These are phyloP conservation scores for Fusarium sterilihyphosum DNA, from an alignment of 2,329 filamentous ascomycete species.

Conservation along the genomic window DNA sequence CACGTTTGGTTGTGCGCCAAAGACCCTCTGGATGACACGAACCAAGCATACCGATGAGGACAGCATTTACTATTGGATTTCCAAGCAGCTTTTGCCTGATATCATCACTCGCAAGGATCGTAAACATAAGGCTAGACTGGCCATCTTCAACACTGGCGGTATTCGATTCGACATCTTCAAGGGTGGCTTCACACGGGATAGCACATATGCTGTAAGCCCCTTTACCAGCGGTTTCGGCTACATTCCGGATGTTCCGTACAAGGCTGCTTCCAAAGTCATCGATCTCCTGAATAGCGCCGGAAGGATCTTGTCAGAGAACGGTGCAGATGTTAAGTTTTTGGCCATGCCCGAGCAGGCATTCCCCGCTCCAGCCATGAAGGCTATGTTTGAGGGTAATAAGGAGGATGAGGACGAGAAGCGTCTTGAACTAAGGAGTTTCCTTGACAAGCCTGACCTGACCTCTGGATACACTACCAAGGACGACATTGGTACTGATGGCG, in stretches of 20 bases:
- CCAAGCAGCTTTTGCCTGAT: slow-evolving; percentile 77
- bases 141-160: slow-evolving; percentile 87
- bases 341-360: slow-evolving; percentile 59
- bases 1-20: slow-evolving; percentile 83
- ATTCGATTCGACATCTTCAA: slow-evolving; percentile 97
- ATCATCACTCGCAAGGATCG: slow-evolving; percentile 67
- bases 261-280: slow-evolving; percentile 76
- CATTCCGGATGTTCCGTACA: slow-evolving; percentile 83
- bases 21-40: slow-evolving; percentile 83
- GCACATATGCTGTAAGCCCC: slow-evolving; percentile 85
- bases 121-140: slow-evolving; percentile 71
- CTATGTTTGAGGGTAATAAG: slow-evolving; percentile 22
- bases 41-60: slow-evolving; percentile 76
- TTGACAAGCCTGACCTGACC: slow-evolving; percentile 57
- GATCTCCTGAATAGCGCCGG: slow-evolving; percentile 65
- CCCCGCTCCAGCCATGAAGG: slow-evolving; percentile 21
- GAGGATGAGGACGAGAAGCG: slow-evolving; percentile 38
- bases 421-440: slow-evolving; percentile 46
- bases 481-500: slow-evolving; percentile 83
- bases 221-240: slow-evolving; percentile 84
- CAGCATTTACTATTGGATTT: slow-evolving; percentile 86
- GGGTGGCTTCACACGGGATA: slow-evolving; percentile 88
- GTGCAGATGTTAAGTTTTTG: slow-evolving; percentile 57
- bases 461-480: slow-evolving; percentile 89
- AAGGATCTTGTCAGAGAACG: slow-evolving; percentile 55